These are phyloP conservation scores for Eucalyptus victrix DNA, from an alignment of 345 rosid genomes.

Conservation along the genomic window DNA sequence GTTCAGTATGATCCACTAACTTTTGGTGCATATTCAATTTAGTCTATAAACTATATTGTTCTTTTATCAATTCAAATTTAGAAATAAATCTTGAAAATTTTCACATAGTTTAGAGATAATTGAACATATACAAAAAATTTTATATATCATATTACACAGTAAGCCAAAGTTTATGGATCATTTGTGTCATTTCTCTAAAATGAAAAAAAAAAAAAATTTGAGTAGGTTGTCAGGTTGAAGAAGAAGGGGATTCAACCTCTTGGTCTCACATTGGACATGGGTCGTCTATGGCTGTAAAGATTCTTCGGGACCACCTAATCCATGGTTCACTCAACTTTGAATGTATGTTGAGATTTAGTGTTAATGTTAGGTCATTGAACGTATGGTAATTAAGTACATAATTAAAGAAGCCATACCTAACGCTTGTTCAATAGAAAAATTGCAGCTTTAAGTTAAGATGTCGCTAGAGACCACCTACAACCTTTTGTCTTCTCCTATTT, in stretches of 20 bases:
- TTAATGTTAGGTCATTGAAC: neutral
- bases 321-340: neutral
- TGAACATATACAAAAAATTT: too few species aligned
- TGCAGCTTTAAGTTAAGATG: neutral
- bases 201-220: neutral
- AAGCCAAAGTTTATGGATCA: too few species aligned
- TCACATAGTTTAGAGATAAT: too few species aligned
- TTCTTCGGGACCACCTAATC: neutral
- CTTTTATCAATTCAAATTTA: too few species aligned
- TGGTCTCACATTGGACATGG: neutral
- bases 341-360: neutral
- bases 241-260: neutral
- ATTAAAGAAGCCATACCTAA: neutral
- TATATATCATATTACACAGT: rapidly evolving
- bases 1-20: too few species aligned
- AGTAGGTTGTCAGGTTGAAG: neutral
- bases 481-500: neutral
- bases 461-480: neutral
- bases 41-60: too few species aligned
- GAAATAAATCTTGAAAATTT: too few species aligned
- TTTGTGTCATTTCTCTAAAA: neutral
- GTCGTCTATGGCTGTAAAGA: neutral
- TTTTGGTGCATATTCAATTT: too few species aligned
- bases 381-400: neutral
- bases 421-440: neutral